phyloP scores from a whole-genome alignment of 495 filamentous ascomycete genomes.

The Penicillium taxi region DNA sequence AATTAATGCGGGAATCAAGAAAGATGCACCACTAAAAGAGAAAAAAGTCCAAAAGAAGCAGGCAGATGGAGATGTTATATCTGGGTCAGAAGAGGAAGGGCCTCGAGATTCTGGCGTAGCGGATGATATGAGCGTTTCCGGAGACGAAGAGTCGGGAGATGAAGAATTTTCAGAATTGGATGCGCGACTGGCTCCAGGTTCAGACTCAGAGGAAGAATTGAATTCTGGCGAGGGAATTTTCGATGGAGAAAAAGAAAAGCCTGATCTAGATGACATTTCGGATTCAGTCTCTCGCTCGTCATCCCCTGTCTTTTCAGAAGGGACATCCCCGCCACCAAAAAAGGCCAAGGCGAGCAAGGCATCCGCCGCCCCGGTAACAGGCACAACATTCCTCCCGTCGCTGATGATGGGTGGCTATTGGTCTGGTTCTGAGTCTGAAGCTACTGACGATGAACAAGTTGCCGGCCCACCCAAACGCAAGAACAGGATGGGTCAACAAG shows the following conservation, averaged over 20 bases:
- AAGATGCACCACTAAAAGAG: constrained; percentile 16
- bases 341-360: constrained; percentile 34
- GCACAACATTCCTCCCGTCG: constrained; percentile 78
- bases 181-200: constrained; percentile 47
- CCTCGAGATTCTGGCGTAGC: constrained; percentile 1
- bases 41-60: constrained; percentile 10
- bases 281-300: constrained; percentile 34
- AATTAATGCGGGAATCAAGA: constrained; percentile 14
- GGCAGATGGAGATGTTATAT: constrained; percentile 6
- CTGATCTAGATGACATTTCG: constrained; percentile 16
- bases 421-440: constrained; percentile 69
- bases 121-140: constrained; percentile 17
- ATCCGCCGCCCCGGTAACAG: constrained; percentile 34
- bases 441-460: constrained; percentile 31
- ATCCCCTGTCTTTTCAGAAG: constrained; percentile 25
- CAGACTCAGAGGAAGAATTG: constrained; percentile 40
- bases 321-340: constrained; percentile 27
- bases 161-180: constrained; percentile 44
- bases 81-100: constrained; percentile 12
- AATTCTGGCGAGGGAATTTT: constrained; percentile 24
- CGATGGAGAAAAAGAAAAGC: constrained; percentile 20
- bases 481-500: constrained; percentile 85
- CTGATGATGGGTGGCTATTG: constrained; percentile 82
- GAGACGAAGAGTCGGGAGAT: constrained; percentile 30
- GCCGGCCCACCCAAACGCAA: constrained; percentile 46